These are phyloP conservation scores for Amphicarpaea edgeworthii DNA, from an alignment of 306 rosid genomes.

Conservation along the genomic window DNA sequence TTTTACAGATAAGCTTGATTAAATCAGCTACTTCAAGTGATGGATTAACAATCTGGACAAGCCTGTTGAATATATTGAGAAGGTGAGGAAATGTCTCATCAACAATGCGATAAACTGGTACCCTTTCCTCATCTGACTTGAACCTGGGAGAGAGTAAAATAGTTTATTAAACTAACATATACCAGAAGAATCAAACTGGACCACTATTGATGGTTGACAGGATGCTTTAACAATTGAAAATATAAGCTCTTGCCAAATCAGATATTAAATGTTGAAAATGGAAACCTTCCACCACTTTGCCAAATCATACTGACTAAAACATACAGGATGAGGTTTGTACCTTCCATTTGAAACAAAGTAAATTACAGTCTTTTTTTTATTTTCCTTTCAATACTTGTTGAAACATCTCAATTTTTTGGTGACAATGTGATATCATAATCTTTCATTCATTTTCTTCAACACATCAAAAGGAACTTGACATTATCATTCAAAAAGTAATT, in stretches of 20 bases:
- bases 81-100: slow-evolving; percentile 94
- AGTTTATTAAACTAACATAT: slow-evolving; percentile 21
- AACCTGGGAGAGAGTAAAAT: slow-evolving; percentile 65
- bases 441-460: slow-evolving; percentile 22
- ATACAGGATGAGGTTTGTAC: not conserved
- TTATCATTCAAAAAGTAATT: slow-evolving; percentile 31
- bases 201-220: not conserved
- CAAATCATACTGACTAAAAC: not conserved
- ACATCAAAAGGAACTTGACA: slow-evolving; percentile 10
- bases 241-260: slow-evolving; percentile 10
- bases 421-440: slow-evolving; percentile 22
- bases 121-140: slow-evolving; percentile 96
- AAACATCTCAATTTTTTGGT: not conserved
- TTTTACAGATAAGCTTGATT: slow-evolving; percentile 97
- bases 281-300: slow-evolving; percentile 11
- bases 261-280: slow-evolving; percentile 9
- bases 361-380: not conserved
- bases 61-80: slow-evolving; percentile 83
- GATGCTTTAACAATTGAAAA: slow-evolving; percentile 16
- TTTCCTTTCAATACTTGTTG: not conserved
- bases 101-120: slow-evolving; percentile 83
- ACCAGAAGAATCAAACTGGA: slow-evolving; percentile 2
- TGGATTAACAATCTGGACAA: slow-evolving; percentile 84
- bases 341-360: slow-evolving; percentile 29
- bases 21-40: slow-evolving; percentile 89